These are phyloP conservation scores for Hypoxylon sp. DNA, from an alignment of 2,329 filamentous ascomycete species.

Conservation along the genomic window DNA sequence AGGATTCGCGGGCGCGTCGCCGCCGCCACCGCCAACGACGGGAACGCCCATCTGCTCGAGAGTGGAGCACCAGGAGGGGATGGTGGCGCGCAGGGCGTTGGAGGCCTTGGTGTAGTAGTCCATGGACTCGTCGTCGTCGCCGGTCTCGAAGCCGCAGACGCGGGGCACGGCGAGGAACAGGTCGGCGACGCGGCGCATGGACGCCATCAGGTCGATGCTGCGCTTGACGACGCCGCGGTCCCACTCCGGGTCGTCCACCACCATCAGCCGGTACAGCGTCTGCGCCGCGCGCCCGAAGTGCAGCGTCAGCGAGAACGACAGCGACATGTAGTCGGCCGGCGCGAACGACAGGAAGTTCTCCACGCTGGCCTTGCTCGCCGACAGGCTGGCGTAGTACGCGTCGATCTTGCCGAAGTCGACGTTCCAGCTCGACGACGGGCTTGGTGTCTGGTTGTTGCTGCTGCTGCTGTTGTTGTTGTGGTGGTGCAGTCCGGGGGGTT, in stretches of 20 bases:
- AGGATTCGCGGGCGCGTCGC: not conserved
- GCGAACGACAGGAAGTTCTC: slow-evolving; percentile 41
- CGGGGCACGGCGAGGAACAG: slow-evolving; percentile 33
- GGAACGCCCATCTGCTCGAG: slow-evolving; percentile 34
- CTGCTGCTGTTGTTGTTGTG: not conserved
- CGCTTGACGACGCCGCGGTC: slow-evolving; percentile 34
- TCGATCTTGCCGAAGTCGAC: slow-evolving; percentile 36
- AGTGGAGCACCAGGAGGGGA: slow-evolving; percentile 36
- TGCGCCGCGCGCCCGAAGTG: slow-evolving; percentile 42
- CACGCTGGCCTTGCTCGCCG: slow-evolving; percentile 37
- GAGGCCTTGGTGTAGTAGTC: slow-evolving; percentile 39
- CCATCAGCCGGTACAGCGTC: slow-evolving; percentile 43
- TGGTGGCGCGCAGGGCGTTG: slow-evolving; percentile 34
- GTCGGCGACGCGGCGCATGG: slow-evolving; percentile 32
- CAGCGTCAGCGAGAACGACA: slow-evolving; percentile 40
- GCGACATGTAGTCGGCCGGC: slow-evolving; percentile 29
- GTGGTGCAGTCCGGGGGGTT: not conserved
- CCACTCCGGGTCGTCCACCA: slow-evolving; percentile 43
- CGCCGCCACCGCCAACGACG: not conserved
- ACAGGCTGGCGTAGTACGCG: slow-evolving; percentile 38
- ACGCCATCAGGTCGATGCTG: slow-evolving; percentile 37
- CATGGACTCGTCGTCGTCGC: slow-evolving; percentile 16
- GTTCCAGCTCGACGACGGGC: not conserved
- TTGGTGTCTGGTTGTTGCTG: too few relatives aligned
- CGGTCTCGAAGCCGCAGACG: slow-evolving; percentile 32